Conservation (phyloP, 2,329 filamentous ascomycete species). For the Chrysoporthe austroafricana region DNA sequence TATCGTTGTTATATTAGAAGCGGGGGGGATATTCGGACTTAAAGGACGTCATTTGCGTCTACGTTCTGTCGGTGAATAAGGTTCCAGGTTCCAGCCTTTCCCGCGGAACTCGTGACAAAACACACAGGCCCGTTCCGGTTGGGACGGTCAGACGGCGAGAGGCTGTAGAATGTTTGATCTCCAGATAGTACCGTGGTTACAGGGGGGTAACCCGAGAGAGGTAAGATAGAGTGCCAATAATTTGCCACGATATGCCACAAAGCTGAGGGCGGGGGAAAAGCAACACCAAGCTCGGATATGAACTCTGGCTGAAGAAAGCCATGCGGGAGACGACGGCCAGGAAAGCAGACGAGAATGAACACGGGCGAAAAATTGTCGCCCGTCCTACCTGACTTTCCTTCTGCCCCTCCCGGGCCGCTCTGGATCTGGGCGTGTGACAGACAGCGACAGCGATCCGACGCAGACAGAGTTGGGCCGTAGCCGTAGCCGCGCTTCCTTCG, state of each 20-base stretch:
- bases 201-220: neutral
- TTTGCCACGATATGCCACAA: neutral
- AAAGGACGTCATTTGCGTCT: neutral
- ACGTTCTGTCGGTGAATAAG: neutral
- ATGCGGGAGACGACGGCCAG: neutral
- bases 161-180: neutral
- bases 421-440: constrained; percentile 15
- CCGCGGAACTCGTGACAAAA: neutral
- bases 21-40: neutral
- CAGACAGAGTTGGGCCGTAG: constrained; percentile 11
- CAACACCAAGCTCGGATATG: neutral
- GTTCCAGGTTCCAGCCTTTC: neutral
- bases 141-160: neutral
- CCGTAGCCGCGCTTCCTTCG: constrained; percentile 18
- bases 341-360: neutral
- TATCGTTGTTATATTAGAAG: neutral
- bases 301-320: constrained; percentile 1
- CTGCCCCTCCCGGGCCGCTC: constrained; percentile 16
- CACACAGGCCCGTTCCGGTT: neutral
- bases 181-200: neutral
- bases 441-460: constrained; percentile 19
- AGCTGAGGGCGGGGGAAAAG: constrained; percentile 11
- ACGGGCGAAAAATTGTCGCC: constrained; percentile 7
- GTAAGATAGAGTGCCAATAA: constrained; percentile 17
- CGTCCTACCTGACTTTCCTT: constrained; percentile 24